Conservation (phyloP, 768 basidiomycete genomes). For the Trametes cinnabarina region DNA sequence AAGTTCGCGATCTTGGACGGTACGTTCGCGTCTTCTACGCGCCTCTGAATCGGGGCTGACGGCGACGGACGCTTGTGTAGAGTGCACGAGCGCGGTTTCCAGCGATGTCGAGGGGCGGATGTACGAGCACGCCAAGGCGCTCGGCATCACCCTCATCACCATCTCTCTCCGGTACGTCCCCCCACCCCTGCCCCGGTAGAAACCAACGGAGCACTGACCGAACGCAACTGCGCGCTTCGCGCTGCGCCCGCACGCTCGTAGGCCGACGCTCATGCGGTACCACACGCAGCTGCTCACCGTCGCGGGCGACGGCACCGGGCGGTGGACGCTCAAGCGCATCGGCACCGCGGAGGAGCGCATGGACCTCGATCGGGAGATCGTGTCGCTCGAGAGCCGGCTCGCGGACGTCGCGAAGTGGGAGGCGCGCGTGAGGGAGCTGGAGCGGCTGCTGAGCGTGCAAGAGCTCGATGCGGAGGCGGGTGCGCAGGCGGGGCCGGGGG, state of each 20-base stretch:
- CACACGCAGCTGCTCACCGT: slow-evolving; percentile 85
- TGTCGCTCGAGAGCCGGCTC: slow-evolving; percentile 60
- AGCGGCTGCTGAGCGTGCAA: slow-evolving; percentile 50
- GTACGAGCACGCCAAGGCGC: slow-evolving; percentile 89
- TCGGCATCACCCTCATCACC: slow-evolving; percentile 90
- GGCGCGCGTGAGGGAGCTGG: slow-evolving; percentile 60
- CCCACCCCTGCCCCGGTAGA: neutral
- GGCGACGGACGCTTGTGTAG: slow-evolving; percentile 34
- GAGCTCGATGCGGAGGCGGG: slow-evolving; percentile 24
- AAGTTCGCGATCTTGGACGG: slow-evolving; percentile 85
- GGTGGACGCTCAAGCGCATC: slow-evolving; percentile 70
- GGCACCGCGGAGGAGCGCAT: slow-evolving; percentile 72
- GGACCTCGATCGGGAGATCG: slow-evolving; percentile 76
- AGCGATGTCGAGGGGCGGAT: slow-evolving; percentile 94
- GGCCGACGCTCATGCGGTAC: slow-evolving; percentile 85
- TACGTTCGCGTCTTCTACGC: slow-evolving; percentile 34
- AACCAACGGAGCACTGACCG: no score
- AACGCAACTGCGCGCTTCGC: no score
- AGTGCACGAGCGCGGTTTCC: slow-evolving; percentile 94
- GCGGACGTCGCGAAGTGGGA: slow-evolving; percentile 76
- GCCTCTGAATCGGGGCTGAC: neutral
- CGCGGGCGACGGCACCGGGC: slow-evolving; percentile 63
- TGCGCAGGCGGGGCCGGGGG: no score
- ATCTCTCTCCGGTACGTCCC: slow-evolving; percentile 74
- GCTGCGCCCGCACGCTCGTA: no score